Percentiles rank a stretch among this genome's conserved stretches.
phyloP scores from a whole-genome alignment of 2,329 filamentous ascomycete genomes.

The Fusarium longipes region DNA sequence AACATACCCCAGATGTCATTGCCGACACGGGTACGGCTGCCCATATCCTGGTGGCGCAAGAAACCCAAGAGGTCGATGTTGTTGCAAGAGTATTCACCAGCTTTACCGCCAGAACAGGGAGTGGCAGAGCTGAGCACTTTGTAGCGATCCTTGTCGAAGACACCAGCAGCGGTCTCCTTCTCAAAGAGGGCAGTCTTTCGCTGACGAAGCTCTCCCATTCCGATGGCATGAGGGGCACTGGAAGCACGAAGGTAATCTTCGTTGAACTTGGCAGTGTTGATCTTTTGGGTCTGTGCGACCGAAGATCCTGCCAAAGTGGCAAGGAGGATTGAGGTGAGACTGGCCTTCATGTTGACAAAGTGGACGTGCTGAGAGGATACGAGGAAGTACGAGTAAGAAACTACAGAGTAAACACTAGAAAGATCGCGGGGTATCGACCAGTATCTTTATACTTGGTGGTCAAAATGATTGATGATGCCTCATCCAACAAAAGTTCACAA shows the following conservation, averaged over 20 bases:
- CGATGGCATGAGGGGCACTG: slow-evolving; percentile 9
- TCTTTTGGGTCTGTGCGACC: slow-evolving; percentile 6
- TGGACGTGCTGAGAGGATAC: background rate
- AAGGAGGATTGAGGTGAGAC: slow-evolving; percentile 6
- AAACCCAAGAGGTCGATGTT: slow-evolving; percentile 8
- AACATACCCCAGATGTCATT: slow-evolving; percentile 21
- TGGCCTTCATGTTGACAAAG: slow-evolving; percentile 10
- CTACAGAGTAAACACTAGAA: background rate
- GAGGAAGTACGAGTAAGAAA: background rate
- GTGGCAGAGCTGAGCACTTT: slow-evolving; percentile 6
- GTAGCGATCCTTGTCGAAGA: slow-evolving; percentile 22
- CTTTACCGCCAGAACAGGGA: background rate
- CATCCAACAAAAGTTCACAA: background rate
- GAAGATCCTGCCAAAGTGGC: slow-evolving; percentile 13
- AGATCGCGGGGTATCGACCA: fast-evolving
- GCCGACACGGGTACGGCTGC: slow-evolving; percentile 2
- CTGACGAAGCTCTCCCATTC: slow-evolving; percentile 12
- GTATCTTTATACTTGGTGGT: background rate
- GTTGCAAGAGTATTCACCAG: slow-evolving; percentile 6
- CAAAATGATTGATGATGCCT: background rate
- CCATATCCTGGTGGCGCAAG: slow-evolving; percentile 14
- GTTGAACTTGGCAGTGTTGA: slow-evolving; percentile 16
- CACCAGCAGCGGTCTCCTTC: background rate
- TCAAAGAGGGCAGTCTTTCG: slow-evolving; percentile 8
- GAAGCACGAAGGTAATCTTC: slow-evolving; percentile 12